phyloP scores from a whole-genome alignment of 805 yeast species.

The Zygosaccharomyces bailii region DNA sequence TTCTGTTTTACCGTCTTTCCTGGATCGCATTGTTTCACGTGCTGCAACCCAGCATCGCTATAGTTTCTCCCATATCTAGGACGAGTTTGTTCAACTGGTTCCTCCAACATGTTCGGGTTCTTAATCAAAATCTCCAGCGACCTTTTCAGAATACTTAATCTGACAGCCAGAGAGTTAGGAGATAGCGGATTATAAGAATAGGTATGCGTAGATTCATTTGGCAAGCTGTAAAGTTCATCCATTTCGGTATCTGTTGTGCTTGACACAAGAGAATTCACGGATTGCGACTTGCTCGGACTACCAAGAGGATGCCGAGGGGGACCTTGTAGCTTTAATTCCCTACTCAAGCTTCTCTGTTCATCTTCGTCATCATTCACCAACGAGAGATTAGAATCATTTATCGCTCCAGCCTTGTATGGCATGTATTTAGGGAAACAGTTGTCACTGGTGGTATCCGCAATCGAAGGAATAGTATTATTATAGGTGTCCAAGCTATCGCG shows the following conservation, averaged over 20 bases:
- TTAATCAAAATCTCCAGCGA: slow-evolving; percentile 71
- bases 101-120: slow-evolving; percentile 44
- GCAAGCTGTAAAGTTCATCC: slow-evolving; percentile 56
- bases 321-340: slow-evolving; percentile 1
- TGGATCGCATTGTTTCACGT: neutral
- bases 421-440: slow-evolving; percentile 8
- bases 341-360: neutral
- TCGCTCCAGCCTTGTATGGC: slow-evolving; percentile 1
- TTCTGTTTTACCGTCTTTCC: slow-evolving; percentile 8
- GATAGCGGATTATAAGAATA: slow-evolving; percentile 81
- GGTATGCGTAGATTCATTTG: slow-evolving; percentile 77
- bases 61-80: slow-evolving; percentile 7
- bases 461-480: slow-evolving; percentile 10
- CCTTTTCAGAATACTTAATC: slow-evolving; percentile 70
- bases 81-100: slow-evolving; percentile 13
- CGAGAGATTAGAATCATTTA: slow-evolving; percentile 7
- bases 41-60: slow-evolving; percentile 8
- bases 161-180: slow-evolving; percentile 72
- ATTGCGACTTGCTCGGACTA: slow-evolving; percentile 10
- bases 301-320: slow-evolving; percentile 6
- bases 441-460: slow-evolving; percentile 11
- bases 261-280: slow-evolving; percentile 15
- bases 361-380: slow-evolving; percentile 3
- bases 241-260: slow-evolving; percentile 28
- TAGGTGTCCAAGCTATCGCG: slow-evolving; percentile 4